Conservation (phyloP, 768 basidiomycete genomes). For the Ephemerocybe angulata region DNA sequence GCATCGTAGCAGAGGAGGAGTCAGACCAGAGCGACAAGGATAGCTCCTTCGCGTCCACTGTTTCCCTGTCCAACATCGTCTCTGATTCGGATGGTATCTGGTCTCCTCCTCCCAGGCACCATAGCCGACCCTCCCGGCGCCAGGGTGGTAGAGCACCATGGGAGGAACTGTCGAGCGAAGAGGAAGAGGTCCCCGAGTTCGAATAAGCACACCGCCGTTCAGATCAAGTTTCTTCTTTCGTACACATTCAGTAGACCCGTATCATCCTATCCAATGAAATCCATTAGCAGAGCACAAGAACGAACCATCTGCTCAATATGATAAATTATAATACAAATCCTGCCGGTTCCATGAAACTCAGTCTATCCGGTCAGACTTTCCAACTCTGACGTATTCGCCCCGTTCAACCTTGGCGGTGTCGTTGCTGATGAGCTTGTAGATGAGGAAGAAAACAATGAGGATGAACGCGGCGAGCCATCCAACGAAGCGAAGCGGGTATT, state of each 20-base stretch:
- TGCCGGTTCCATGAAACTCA: not conserved
- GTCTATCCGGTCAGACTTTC: not conserved
- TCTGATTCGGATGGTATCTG: too few relatives aligned
- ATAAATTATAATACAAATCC: conserved; percentile 1
- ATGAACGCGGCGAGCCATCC: conserved; percentile 27
- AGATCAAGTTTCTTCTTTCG: too few relatives aligned
- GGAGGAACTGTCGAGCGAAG: too few relatives aligned
- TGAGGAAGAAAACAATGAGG: conserved; percentile 25
- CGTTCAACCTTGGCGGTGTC: conserved; percentile 14
- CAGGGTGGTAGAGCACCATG: too few relatives aligned
- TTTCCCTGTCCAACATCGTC: too few relatives aligned
- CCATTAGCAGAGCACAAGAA: not conserved
- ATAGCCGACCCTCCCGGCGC: too few relatives aligned
- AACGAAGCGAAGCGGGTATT: conserved; percentile 31
- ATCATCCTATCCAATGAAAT: not conserved
- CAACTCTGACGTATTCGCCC: conserved; percentile 4
- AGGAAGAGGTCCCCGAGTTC: too few relatives aligned
- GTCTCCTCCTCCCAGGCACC: too few relatives aligned
- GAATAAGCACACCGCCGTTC: too few relatives aligned
- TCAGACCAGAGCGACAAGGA: too few relatives aligned
- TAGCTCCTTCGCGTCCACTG: too few relatives aligned
- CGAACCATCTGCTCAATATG: not conserved
- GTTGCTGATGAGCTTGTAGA: conserved; percentile 23
- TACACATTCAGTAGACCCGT: not conserved
- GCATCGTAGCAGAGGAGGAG: too few relatives aligned